Conservation (phyloP, 371 early-diverging fungal genomes). For the Thermomucor indicae-seudaticae region DNA sequence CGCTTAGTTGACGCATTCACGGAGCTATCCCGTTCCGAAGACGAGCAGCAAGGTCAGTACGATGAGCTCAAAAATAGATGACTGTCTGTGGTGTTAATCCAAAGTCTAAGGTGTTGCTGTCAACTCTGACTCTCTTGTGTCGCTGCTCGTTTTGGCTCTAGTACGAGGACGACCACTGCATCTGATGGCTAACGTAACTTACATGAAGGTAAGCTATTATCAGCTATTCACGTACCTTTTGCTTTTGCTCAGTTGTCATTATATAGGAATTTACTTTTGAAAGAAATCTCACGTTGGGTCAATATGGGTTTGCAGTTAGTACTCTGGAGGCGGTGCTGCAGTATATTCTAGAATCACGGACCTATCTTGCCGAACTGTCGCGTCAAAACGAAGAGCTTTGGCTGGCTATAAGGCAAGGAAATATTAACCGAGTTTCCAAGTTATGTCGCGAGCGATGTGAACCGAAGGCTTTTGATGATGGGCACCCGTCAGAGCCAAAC, state of each 20-base stretch:
- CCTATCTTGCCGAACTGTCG: conserved; percentile 30
- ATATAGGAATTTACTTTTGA: conserved; percentile 46
- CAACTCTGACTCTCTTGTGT: conserved; percentile 47
- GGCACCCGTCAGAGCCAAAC: too few species aligned
- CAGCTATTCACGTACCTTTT: background rate
- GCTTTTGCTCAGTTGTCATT: background rate
- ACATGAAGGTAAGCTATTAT: conserved; percentile 38
- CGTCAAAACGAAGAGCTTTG: conserved; percentile 32
- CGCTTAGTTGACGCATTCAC: conserved; percentile 40
- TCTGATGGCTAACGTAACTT: conserved; percentile 47
- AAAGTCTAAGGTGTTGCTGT: conserved; percentile 3
- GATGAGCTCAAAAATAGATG: background rate
- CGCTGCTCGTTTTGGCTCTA: conserved; percentile 45
- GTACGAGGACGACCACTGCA: conserved; percentile 51
- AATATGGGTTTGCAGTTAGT: conserved; percentile 51
- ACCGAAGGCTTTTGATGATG: too few species aligned
- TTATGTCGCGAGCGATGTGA: conserved; percentile 3
- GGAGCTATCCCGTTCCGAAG: conserved; percentile 5
- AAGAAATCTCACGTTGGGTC: conserved; percentile 33
- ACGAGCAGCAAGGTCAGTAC: background rate
- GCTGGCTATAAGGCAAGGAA: conserved; percentile 13
- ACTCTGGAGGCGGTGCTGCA: conserved; percentile 52
- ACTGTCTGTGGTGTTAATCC: background rate
- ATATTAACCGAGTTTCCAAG: background rate
- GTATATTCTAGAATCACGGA: conserved; percentile 35